Evolutionary conservation across 768 basidiomycete genomes (phyloP).

Genomic region (Pholiota molesta): DNA sequence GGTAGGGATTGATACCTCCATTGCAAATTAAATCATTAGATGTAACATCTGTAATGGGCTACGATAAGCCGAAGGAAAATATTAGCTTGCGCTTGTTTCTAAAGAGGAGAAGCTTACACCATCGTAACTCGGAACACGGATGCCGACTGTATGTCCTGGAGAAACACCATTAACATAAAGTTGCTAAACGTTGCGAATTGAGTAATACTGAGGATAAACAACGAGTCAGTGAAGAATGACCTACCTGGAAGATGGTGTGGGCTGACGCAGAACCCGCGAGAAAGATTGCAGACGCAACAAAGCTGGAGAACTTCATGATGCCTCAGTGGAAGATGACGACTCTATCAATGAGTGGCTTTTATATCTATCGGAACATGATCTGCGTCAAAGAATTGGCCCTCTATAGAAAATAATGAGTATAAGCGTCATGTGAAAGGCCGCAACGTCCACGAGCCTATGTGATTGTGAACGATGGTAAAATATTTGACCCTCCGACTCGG

Average conservation of each 20-base stretch:
- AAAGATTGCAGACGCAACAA: constrained; percentile 30
- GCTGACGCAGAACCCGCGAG: constrained; percentile 27
- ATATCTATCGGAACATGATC: background rate
- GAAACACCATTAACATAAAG: constrained; percentile 54
- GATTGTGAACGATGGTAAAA: background rate
- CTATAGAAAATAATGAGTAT: background rate
- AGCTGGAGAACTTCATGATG: constrained; percentile 30
- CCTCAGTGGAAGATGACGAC: background rate
- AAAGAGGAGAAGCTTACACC: constrained; percentile 31
- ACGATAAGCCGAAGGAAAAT: background rate
- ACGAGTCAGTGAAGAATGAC: background rate
- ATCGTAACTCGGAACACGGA: constrained; percentile 48
- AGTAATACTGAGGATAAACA: background rate
- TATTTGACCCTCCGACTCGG: background rate
- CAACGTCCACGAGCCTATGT: background rate
- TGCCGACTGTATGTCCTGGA: constrained; percentile 45
- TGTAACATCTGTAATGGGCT: constrained; percentile 61
- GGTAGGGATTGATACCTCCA: constrained; percentile 59
- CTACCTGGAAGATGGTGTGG: constrained; percentile 57
- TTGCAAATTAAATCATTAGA: constrained; percentile 63
- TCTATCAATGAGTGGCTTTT: background rate
- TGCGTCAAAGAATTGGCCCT: background rate
- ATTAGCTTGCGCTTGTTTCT: background rate
- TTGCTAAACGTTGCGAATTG: constrained; percentile 31
- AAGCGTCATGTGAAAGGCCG: background rate